Percentiles rank a stretch among this genome's conserved stretches.
phyloP scores from a whole-genome alignment of 2,329 filamentous ascomycete genomes.

The Aspergillus ochraceoroseus region DNA sequence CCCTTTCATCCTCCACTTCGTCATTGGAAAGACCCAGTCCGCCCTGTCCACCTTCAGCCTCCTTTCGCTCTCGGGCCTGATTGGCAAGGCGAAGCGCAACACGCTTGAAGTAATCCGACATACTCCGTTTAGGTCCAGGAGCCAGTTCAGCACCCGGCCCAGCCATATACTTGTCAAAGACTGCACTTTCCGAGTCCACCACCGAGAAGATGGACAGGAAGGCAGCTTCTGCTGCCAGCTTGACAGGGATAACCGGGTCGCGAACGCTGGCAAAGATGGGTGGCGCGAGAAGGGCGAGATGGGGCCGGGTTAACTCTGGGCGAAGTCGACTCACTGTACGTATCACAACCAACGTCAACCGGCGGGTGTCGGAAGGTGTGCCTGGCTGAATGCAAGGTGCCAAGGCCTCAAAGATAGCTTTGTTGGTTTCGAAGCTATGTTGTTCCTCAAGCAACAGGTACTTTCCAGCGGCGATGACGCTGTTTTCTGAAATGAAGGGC shows the following conservation, averaged over 20 bases:
- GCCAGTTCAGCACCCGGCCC: slow-evolving; percentile 62
- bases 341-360: slow-evolving; percentile 78
- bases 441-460: slow-evolving; percentile 67
- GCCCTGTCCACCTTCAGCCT: slow-evolving; percentile 84
- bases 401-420: slow-evolving; percentile 73
- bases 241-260: slow-evolving; percentile 89
- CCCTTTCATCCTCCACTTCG: slow-evolving; percentile 87
- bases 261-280: slow-evolving; percentile 85
- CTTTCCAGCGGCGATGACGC: slow-evolving; percentile 84
- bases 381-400: slow-evolving; percentile 71
- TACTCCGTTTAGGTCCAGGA: slow-evolving; percentile 73
- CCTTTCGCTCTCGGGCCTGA: slow-evolving; percentile 81
- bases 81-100: slow-evolving; percentile 78
- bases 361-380: slow-evolving; percentile 72
- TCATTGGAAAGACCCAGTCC: slow-evolving; percentile 83
- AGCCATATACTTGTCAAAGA: slow-evolving; percentile 88
- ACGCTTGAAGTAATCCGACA: slow-evolving; percentile 96
- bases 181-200: slow-evolving; percentile 73
- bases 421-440: slow-evolving; percentile 66
- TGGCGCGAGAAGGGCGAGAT: slow-evolving; percentile 72
- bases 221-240: slow-evolving; percentile 88
- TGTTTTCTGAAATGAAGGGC: slow-evolving; percentile 83
- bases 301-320: slow-evolving; percentile 73
- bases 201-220: slow-evolving; percentile 89
- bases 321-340: slow-evolving; percentile 77